These are phyloP conservation scores for Pythium sp. DNA, from an alignment of 352 stramenopile species.

Conservation along the genomic window DNA sequence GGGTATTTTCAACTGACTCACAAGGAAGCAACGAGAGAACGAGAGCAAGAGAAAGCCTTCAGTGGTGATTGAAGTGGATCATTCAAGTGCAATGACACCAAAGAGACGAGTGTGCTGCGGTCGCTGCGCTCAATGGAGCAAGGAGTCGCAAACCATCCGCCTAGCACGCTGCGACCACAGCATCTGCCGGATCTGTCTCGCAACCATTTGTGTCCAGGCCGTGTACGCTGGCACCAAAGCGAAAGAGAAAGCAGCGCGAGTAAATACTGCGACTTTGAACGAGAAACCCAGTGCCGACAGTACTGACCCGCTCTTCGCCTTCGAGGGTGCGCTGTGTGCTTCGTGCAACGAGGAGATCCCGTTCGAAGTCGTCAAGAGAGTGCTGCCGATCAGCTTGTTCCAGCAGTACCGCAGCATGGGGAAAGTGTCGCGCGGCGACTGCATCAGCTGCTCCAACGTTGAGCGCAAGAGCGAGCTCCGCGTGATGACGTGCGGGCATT, in stretches of 20 bases:
- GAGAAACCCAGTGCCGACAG: background rate
- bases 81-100: background rate
- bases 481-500: conserved; percentile 54
- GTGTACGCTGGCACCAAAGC: background rate
- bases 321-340: conserved; percentile 16
- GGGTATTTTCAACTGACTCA: background rate
- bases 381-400: conserved; percentile 21
- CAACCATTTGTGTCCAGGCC: background rate
- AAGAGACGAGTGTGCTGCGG: background rate
- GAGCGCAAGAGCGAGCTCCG: conserved; percentile 22
- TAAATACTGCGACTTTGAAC: background rate
- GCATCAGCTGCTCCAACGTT: conserved; percentile 37
- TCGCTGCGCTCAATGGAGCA: conserved; percentile 6
- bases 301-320: background rate
- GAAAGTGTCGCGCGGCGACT: conserved; percentile 17
- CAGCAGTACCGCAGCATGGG: conserved; percentile 18
- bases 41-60: conserved; percentile 2
- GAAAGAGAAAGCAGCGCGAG: background rate
- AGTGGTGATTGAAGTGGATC: background rate
- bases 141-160: background rate
- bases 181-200: conserved; percentile 4
- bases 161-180: conserved; percentile 1
- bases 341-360: conserved; percentile 26
- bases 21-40: background rate
- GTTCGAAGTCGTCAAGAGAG: conserved; percentile 22